These are phyloP conservation scores for Chlorociboria aeruginascens DNA, from an alignment of 495 filamentous ascomycete species.

Conservation along the genomic window DNA sequence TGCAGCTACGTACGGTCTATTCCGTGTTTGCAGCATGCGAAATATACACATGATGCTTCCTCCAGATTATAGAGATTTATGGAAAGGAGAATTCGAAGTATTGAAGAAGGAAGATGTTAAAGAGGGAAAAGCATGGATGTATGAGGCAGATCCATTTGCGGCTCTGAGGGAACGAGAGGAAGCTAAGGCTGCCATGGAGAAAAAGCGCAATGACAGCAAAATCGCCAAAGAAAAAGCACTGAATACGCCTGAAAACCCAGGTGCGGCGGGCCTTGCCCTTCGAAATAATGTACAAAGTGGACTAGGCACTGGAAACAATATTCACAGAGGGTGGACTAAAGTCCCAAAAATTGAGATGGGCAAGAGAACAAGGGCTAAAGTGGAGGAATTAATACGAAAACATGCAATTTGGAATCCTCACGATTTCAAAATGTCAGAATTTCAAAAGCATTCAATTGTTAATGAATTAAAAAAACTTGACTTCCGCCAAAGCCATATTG, in stretches of 20 bases:
- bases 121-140: slow-evolving; percentile 77
- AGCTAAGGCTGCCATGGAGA: slow-evolving; percentile 55
- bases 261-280: slow-evolving; percentile 13
- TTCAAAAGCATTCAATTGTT: slow-evolving; percentile 46
- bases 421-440: slow-evolving; percentile 45
- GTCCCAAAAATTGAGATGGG: slow-evolving; percentile 92
- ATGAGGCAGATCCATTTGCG: slow-evolving; percentile 88
- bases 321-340: slow-evolving; percentile 61
- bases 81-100: slow-evolving; percentile 73
- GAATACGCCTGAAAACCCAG: slow-evolving; percentile 35
- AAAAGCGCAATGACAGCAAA: slow-evolving; percentile 52
- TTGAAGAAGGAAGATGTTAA: slow-evolving; percentile 67
- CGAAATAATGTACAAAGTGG: slow-evolving; percentile 22
- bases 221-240: slow-evolving; percentile 50
- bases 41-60: slow-evolving; percentile 91
- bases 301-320: slow-evolving; percentile 22
- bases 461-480: slow-evolving; percentile 66
- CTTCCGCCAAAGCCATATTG: slow-evolving; percentile 76
- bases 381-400: slow-evolving; percentile 66
- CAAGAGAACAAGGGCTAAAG: slow-evolving; percentile 54
- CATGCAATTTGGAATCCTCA: slow-evolving; percentile 82
- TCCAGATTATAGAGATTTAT: slow-evolving; percentile 74
- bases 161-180: slow-evolving; percentile 68
- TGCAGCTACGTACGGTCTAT: slow-evolving; percentile 80
- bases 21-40: slow-evolving; percentile 83